phyloP scores from a whole-genome alignment of 2,329 filamentous ascomycete genomes.

The Colletotrichum caudatum region DNA sequence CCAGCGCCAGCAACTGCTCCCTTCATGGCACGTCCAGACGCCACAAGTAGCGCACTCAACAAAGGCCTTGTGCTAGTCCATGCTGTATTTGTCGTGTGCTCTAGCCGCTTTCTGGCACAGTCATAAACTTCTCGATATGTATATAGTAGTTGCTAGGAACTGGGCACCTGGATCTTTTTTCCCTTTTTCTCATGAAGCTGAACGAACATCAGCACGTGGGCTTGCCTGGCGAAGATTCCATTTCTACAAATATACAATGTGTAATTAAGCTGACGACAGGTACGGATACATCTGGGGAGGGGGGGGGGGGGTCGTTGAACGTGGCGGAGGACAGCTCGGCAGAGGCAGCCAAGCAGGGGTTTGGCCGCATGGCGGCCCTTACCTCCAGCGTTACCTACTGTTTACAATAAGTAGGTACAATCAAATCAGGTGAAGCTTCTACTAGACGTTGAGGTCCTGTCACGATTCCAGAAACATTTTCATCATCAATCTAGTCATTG shows the following conservation, averaged over 20 bases:
- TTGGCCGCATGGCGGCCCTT: background rate
- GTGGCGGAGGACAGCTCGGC: conserved; percentile 13
- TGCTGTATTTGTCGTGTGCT: background rate
- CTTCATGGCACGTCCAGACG: background rate
- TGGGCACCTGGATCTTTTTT: no score
- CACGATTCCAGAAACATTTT: background rate
- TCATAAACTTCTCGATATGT: no score
- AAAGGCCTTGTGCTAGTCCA: background rate
- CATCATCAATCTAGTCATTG: background rate
- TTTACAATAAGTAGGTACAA: background rate
- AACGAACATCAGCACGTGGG: conserved; percentile 4
- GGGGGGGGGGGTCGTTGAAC: background rate
- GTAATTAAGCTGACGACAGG: background rate
- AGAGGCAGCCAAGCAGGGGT: background rate
- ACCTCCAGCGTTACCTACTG: background rate
- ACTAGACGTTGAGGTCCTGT: background rate
- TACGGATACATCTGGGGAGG: background rate
- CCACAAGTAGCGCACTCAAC: background rate
- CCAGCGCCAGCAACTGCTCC: background rate
- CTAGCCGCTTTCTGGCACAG: background rate
- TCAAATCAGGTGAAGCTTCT: background rate
- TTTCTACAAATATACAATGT: conserved; percentile 11
- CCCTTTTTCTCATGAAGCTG: background rate
- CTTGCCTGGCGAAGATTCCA: conserved; percentile 7
- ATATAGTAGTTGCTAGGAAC: background rate